phyloP scores from a whole-genome alignment of 345 rosid species.

The Physaria fendleri region DNA sequence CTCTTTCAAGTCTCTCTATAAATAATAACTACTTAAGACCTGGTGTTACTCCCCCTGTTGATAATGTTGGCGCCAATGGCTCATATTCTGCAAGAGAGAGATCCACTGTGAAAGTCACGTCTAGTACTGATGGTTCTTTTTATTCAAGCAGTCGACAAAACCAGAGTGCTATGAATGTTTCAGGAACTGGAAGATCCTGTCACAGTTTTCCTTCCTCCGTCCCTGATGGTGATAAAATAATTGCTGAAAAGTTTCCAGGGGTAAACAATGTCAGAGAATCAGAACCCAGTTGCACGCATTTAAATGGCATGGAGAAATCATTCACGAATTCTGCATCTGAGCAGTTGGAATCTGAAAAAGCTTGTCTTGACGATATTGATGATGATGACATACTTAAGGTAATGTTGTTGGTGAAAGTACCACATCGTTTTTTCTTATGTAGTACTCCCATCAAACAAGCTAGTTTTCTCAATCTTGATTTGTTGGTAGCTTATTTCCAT shows the following conservation, averaged over 20 bases:
- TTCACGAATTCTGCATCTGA: conserved; percentile 31
- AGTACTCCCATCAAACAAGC: background rate
- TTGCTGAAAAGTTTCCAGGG: conserved; percentile 27
- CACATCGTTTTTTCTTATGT: background rate
- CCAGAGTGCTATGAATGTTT: conserved; percentile 19
- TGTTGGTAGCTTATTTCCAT: conserved; percentile 6
- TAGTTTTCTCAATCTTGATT: background rate
- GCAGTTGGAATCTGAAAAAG: conserved; percentile 29
- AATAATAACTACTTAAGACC: conserved; percentile 57
- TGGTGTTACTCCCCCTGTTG: conserved; percentile 52
- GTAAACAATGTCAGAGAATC: conserved; percentile 29
- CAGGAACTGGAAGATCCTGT: conserved; percentile 29
- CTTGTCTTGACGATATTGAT: conserved; percentile 53
- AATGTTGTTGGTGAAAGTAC: conserved; percentile 18
- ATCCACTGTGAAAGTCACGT: conserved; percentile 31
- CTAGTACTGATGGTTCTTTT: conserved; percentile 23
- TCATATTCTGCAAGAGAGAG: conserved; percentile 34
- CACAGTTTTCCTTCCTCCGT: conserved; percentile 28
- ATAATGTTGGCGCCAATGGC: conserved; percentile 29
- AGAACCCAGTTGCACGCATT: conserved; percentile 15
- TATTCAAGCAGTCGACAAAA: conserved; percentile 28
- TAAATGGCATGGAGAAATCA: conserved; percentile 29
- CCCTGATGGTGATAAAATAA: conserved; percentile 16
- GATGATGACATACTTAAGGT: conserved; percentile 90
- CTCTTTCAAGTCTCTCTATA: conserved; percentile 63